These are phyloP conservation scores for Letharia columbiana DNA, from an alignment of 495 filamentous ascomycete genomes.

Conservation along the genomic window DNA sequence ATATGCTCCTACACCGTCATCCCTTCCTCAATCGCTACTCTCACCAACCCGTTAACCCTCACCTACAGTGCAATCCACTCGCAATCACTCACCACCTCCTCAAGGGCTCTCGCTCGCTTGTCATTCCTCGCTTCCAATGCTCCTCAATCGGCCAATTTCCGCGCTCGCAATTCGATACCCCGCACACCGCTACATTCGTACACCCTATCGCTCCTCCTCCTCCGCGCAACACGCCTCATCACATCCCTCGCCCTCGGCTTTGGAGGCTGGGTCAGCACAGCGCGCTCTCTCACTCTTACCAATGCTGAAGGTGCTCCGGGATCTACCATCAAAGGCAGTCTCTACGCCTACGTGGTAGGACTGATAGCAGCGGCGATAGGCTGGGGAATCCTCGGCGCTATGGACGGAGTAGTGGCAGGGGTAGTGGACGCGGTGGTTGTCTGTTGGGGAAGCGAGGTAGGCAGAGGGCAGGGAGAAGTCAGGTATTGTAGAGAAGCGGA, in stretches of 20 bases:
- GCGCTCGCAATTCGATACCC: slow-evolving; percentile 18
- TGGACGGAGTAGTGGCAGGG: slow-evolving; percentile 85
- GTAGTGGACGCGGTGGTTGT: slow-evolving; percentile 88
- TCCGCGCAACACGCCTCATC: slow-evolving; percentile 81
- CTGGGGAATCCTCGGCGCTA: slow-evolving; percentile 90
- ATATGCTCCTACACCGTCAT: slow-evolving; percentile 66
- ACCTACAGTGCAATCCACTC: slow-evolving; percentile 95
- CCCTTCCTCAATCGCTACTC: slow-evolving; percentile 69
- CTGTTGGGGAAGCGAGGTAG: slow-evolving; percentile 67
- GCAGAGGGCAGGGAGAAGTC: slow-evolving; percentile 50
- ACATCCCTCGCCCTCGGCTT: slow-evolving; percentile 85
- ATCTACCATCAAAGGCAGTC: slow-evolving; percentile 58
- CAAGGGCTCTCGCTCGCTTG: slow-evolving; percentile 68
- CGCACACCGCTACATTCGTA: slow-evolving; percentile 55
- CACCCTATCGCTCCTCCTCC: slow-evolving; percentile 79
- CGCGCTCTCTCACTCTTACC: slow-evolving; percentile 54
- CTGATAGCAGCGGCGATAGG: slow-evolving; percentile 86
- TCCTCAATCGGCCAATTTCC: slow-evolving; percentile 46
- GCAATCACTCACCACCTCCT: slow-evolving; percentile 63
- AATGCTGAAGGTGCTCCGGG: slow-evolving; percentile 42
- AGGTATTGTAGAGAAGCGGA: slow-evolving; percentile 81
- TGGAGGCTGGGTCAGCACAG: slow-evolving; percentile 94
- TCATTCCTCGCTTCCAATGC: slow-evolving; percentile 56
- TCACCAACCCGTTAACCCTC: slow-evolving; percentile 83
- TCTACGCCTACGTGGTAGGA: slow-evolving; percentile 92